Evolutionary conservation across 2,329 filamentous ascomycete genomes (phyloP), one percentile per base, ranked within the genome.

Genomic region (Juglanconis sp.): DNA sequence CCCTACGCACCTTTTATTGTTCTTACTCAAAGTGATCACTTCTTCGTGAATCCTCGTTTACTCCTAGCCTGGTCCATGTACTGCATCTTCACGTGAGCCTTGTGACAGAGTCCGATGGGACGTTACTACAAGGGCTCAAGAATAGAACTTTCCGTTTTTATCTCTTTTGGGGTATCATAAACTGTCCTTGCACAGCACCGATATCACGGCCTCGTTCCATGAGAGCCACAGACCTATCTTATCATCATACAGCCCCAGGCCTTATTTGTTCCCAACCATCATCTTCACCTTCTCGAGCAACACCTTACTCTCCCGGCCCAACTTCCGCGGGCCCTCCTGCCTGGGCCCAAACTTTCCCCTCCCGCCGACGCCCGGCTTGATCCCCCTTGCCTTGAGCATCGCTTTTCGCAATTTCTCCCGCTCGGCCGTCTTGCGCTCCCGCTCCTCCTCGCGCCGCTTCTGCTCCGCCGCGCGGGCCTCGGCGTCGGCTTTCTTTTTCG

Each of bases 251-350:
- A 46, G 42, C 38, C 38, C 10, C 42, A n/a, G 8, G 4, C 3
- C 15, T 52, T 40, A 65, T 34, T 44, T 31, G 5, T 77, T 70
- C 2, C 79, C 81, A 63, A 95, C 83, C 73, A 96, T 79, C 71
- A 81, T 87, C 79, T 88, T 88, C 38, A 94, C 88, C 75, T 88
- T 91, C 69, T 92, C 89, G 59, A 96, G 76, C 67, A 96, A 68
- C 42, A 94, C 81, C 38, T 82, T 83, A 68, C 92, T 93, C 79
- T 96, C 92, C 63, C 91, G 82, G 1, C 92, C 92, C 52, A 96
- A 73, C 76, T 91, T 93, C 73, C 89, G 84, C 76, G 90, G 87
- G 10, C 91, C 91, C 70, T 90, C 84, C 66, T 78, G 72, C 64
- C 69, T 75, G 34, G 86, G 87, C 72, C 89, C 86, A 40, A 88